These are phyloP conservation scores for Fusarium metavorans DNA, from an alignment of 2,329 filamentous ascomycete species.

Conservation along the genomic window DNA sequence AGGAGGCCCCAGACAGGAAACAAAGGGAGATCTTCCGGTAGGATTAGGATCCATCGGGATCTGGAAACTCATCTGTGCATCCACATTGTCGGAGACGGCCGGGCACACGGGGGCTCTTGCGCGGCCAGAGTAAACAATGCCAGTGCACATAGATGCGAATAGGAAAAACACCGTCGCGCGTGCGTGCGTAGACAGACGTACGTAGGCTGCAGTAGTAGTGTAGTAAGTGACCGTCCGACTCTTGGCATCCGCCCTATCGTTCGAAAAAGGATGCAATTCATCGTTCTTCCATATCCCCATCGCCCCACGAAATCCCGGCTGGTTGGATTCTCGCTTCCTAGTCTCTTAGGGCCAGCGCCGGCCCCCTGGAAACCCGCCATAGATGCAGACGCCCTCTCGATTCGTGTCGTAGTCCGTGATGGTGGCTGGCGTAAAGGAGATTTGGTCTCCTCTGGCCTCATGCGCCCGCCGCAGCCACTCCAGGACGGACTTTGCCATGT, in stretches of 20 bases:
- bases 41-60: constrained; percentile 23
- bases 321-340: constrained; percentile 8
- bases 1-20: constrained; percentile 16
- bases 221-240: background rate
- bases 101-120: background rate
- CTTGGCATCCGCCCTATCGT: background rate
- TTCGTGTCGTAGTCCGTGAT: constrained; percentile 39
- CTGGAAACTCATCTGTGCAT: constrained; percentile 9
- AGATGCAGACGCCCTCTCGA: constrained; percentile 38
- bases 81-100: constrained; percentile 16
- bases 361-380: constrained; percentile 29
- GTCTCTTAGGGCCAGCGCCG: constrained; percentile 12
- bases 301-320: constrained; percentile 11
- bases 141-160: background rate
- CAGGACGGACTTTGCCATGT: constrained; percentile 13
- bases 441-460: constrained; percentile 32
- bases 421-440: constrained; percentile 44
- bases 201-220: background rate
- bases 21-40: constrained; percentile 37
- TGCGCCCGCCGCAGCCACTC: constrained; percentile 21
- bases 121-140: background rate
- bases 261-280: constrained; percentile 5
- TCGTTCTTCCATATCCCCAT: constrained; percentile 5
- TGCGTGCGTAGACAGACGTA: background rate
- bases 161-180: background rate